Percentiles rank a stretch among this genome's conserved stretches.
Conservation (phyloP, 2,329 filamentous ascomycete species). For the Biscogniauxia mediterranea region DNA sequence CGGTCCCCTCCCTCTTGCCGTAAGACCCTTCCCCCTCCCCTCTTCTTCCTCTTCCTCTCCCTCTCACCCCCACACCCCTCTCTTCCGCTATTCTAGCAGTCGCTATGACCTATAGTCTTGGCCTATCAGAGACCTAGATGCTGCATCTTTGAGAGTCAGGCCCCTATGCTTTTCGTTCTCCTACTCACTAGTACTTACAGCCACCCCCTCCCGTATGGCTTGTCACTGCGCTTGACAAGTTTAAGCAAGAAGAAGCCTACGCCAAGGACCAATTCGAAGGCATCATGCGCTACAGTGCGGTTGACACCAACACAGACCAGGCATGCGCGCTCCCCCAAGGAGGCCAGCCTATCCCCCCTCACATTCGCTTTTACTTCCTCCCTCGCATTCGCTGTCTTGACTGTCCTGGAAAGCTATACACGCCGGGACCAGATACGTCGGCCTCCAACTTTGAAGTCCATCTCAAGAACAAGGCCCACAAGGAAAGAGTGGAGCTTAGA, state of each 20-base stretch:
- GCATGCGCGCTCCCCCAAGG: conserved; percentile 52
- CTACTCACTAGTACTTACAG: conserved; percentile 45
- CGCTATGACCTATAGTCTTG: conserved; percentile 31
- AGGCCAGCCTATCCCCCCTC: conserved; percentile 54
- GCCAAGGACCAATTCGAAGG: conserved; percentile 83
- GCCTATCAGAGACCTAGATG: conserved; percentile 10
- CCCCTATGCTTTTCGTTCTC: conserved; percentile 10
- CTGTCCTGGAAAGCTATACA: conserved; percentile 92
- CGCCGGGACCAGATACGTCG: conserved; percentile 79
- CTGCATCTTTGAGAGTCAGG: conserved; percentile 12
- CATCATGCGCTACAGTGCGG: conserved; percentile 84
- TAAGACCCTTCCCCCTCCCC: conserved; percentile 46
- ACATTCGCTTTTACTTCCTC: conserved; percentile 77
- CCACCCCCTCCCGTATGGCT: conserved; percentile 89
- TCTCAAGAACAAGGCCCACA: conserved; percentile 79
- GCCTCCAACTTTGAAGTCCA: conserved; percentile 93
- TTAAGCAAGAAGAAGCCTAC: conserved; percentile 62
- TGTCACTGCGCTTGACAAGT: conserved; percentile 64
- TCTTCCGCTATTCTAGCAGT: conserved; percentile 33
- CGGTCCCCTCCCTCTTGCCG: conserved; percentile 54
- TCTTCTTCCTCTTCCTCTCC: conserved; percentile 11
- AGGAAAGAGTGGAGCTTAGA: conserved; percentile 60
- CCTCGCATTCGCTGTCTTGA: conserved; percentile 90
- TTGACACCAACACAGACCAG: conserved; percentile 69
- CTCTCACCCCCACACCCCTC: conserved; percentile 20